Conservation (phyloP, 2,329 filamentous ascomycete genomes). For the Raffaelea ambrosiae region DNA sequence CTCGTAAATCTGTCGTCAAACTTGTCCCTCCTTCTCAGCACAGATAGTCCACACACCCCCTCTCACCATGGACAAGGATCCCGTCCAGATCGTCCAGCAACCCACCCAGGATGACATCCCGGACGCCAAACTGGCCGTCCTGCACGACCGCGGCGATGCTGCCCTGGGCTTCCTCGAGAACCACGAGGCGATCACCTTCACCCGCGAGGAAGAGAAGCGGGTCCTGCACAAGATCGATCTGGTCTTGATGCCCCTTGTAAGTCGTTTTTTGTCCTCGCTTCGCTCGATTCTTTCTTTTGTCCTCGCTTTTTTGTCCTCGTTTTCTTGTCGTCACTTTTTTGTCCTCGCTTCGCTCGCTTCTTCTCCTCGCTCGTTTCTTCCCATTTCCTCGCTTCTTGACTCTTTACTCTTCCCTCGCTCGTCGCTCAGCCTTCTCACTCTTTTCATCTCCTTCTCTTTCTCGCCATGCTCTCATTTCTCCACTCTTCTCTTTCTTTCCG, state of each 20-base stretch:
- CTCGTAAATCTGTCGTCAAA: no score
- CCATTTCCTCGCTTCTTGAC: no score
- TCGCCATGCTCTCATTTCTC: no score
- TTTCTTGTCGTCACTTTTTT: no score
- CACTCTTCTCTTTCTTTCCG: background rate
- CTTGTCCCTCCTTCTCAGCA: no score
- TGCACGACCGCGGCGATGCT: background rate
- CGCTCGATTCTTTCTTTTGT: no score
- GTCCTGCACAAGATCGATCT: slow-evolving; percentile 3
- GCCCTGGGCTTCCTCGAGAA: slow-evolving; percentile 17
- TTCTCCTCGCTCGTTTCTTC: no score
- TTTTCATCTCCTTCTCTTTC: background rate
- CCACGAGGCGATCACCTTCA: background rate
- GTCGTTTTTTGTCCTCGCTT: background rate
- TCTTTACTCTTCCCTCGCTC: no score
- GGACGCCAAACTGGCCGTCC: background rate
- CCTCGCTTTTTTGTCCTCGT: no score
- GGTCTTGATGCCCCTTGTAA: slow-evolving; percentile 1
- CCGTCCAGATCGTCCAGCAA: background rate
- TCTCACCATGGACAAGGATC: no score
- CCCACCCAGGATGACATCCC: background rate
- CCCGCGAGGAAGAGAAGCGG: background rate
- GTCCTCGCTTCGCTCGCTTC: no score
- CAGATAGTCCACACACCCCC: no score
- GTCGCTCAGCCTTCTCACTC: background rate